A percentile compares a stretch with the other conserved stretches of the same genome.
phyloP scores from a whole-genome alignment of 2,329 filamentous ascomycete species.

The Trichoderma sp. region DNA sequence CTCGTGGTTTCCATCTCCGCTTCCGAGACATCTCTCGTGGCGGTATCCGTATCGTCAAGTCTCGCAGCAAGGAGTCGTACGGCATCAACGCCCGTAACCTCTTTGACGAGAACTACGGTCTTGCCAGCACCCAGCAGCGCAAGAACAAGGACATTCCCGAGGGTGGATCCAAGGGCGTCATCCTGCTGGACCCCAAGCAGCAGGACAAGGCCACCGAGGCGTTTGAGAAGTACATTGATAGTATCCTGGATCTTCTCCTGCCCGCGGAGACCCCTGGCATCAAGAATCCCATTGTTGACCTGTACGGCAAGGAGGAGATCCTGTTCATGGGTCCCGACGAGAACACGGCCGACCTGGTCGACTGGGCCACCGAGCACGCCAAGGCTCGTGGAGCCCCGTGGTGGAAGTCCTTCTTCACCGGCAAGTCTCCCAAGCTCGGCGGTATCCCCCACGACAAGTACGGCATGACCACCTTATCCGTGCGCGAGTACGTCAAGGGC shows the following conservation, averaged over 20 bases:
- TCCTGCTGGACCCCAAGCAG: slow-evolving; percentile 87
- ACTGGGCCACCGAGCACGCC: slow-evolving; percentile 98
- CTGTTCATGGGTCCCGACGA: slow-evolving; percentile 98
- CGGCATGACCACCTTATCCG: slow-evolving; percentile 96
- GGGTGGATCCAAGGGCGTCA: slow-evolving; percentile 96
- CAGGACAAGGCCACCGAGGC: slow-evolving; percentile 90
- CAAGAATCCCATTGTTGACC: slow-evolving; percentile 96
- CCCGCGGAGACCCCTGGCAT: slow-evolving; percentile 90
- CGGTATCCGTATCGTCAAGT: slow-evolving; percentile 98
- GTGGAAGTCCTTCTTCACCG: slow-evolving; percentile 99
- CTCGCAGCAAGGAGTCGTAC: slow-evolving; percentile 91
- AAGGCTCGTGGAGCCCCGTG: slow-evolving; percentile 82
- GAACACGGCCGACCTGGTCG: slow-evolving; percentile 94
- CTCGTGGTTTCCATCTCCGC: slow-evolving; percentile 92
- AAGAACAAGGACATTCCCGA: slow-evolving; percentile 99
- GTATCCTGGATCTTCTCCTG: slow-evolving; percentile 89
- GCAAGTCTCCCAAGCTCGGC: slow-evolving; percentile 92
- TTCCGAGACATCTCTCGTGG: slow-evolving; percentile 97
- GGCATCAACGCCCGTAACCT: slow-evolving; percentile 93
- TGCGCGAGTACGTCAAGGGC: slow-evolving; percentile 91
- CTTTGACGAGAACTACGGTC: slow-evolving; percentile 98
- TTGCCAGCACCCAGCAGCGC: slow-evolving; percentile 96
- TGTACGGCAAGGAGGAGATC: slow-evolving; percentile 93
- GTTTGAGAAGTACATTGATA: slow-evolving; percentile 99
- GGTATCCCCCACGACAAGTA: slow-evolving; percentile 96